Evolutionary conservation across 2,329 filamentous ascomycete genomes (phyloP).

Genomic region (Dothideomycetidae sp.): DNA sequence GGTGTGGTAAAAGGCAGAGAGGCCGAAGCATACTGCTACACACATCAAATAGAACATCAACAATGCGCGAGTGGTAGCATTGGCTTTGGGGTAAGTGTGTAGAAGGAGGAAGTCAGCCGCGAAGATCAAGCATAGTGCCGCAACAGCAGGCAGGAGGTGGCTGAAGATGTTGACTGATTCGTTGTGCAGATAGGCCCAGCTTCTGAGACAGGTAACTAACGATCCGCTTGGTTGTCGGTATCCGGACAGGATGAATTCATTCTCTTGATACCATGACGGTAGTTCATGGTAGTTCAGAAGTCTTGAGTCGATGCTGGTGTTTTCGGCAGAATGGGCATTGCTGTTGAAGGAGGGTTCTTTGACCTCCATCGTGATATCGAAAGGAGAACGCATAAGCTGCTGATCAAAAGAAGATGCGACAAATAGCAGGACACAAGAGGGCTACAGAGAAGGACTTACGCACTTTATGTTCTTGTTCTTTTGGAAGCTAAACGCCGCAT

Average conservation of each 20-base stretch:
- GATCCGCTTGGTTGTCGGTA: conserved; percentile 1
- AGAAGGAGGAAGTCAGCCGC: conserved; percentile 12
- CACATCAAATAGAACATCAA: conserved; percentile 15
- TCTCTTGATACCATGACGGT: conserved; percentile 4
- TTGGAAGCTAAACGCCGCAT: no score
- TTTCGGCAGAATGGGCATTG: no score
- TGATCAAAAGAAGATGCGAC: no score
- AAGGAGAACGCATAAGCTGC: no score
- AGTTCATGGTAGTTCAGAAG: conserved; percentile 2
- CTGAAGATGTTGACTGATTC: conserved; percentile 17
- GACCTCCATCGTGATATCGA: no score
- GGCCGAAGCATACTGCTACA: conserved; percentile 12
- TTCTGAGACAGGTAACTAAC: neutral
- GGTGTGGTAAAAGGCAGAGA: conserved; percentile 18
- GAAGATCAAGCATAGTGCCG: conserved; percentile 11
- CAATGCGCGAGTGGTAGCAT: conserved; percentile 10
- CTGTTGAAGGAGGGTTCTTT: no score
- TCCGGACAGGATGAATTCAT: conserved; percentile 1
- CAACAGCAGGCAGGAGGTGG: conserved; percentile 14
- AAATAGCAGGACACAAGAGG: no score
- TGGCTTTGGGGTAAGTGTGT: conserved; percentile 6
- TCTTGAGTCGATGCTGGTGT: no score
- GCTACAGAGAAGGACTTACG: no score
- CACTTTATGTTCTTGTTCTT: no score
- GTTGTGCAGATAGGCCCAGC: conserved; percentile 15